Evolutionary conservation across 768 basidiomycete genomes (phyloP), one percentile per base, ranked within the genome.

Genomic region (Tylopilus sp.): DNA sequence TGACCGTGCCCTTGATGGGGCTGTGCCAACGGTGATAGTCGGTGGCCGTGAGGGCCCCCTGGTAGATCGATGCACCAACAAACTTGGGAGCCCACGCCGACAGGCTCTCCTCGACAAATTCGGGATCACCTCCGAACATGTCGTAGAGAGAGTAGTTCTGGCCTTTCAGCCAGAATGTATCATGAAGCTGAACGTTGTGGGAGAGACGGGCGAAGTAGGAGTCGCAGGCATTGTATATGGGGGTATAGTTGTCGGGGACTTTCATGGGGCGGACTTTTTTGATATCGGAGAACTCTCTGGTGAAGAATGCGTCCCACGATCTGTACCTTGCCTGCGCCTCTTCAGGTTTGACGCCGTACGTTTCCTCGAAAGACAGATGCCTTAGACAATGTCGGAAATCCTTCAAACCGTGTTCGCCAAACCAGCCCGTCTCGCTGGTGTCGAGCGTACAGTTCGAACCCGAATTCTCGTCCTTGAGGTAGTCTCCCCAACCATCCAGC

Each of bases 161-260:
- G n/a, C n/a, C n/a, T n/a, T n/a, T n/a, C 64, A 82, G 63, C 81
- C 80, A 85, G 66, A 85, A 83, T 20, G 60, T 59, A 40, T 81
- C 79, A 7, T 66, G 55, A 4, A 56, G 61, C 40, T 78, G 55
- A 33, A 81, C 73, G 41, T 77, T 56, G 21, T 44, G 12, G 67
- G 53, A 70, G 63, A 17, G 42, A 35, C 47, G 44, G 60, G 78
- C 73, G 11, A 76, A 56, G n/a, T n/a, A n/a, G n/a, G n/a, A n/a
- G n/a, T n/a, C n/a, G n/a, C n/a, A n/a, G n/a, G n/a, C n/a, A n/a
- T n/a, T n/a, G n/a, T n/a, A n/a, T n/a, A n/a, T n/a, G n/a, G n/a
- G n/a, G n/a, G n/a, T n/a, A n/a, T n/a, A 20, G 25, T n/a, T 12
- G 1, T 4, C 15, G 10, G 41, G 35, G 8, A 13, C 1, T 3